These are phyloP conservation scores for Salix koriyanagi DNA, from an alignment of 345 rosid genomes.

Conservation along the genomic window DNA sequence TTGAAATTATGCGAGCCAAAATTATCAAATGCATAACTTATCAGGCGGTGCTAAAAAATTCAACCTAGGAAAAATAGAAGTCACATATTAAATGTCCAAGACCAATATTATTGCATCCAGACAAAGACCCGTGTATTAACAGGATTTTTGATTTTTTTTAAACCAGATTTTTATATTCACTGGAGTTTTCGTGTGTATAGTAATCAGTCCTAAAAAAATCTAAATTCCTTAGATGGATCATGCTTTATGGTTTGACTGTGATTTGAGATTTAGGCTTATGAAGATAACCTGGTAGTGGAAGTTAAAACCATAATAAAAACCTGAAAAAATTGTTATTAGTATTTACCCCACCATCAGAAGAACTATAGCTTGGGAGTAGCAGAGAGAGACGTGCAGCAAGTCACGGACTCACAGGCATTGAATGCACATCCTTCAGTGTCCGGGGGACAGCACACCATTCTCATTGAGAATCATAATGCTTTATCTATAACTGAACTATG, in stretches of 20 bases:
- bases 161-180: not conserved
- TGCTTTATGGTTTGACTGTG: not conserved
- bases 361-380: not conserved
- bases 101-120: not conserved
- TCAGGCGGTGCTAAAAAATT: not conserved
- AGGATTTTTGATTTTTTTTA: not conserved
- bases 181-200: not conserved
- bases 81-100: not conserved
- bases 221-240: not conserved
- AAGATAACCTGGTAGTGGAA: not conserved
- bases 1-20: conserved; percentile 1
- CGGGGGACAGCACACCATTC: conserved; percentile 28
- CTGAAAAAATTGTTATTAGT: not conserved
- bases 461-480: conserved; percentile 19
- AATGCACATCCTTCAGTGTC: conserved; percentile 1
- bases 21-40: not conserved
- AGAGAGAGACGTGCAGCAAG: not conserved
- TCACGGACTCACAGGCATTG: conserved; percentile 1
- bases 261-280: not conserved
- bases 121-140: not conserved
- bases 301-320: not conserved
- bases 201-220: not conserved
- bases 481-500: conserved; percentile 1
- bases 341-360: not conserved
- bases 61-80: not conserved